Percentiles rank a stretch among this genome's conserved stretches.
Evolutionary conservation across 2,329 filamentous ascomycete genomes (phyloP).

Genomic region (Diaporthe destruens): DNA sequence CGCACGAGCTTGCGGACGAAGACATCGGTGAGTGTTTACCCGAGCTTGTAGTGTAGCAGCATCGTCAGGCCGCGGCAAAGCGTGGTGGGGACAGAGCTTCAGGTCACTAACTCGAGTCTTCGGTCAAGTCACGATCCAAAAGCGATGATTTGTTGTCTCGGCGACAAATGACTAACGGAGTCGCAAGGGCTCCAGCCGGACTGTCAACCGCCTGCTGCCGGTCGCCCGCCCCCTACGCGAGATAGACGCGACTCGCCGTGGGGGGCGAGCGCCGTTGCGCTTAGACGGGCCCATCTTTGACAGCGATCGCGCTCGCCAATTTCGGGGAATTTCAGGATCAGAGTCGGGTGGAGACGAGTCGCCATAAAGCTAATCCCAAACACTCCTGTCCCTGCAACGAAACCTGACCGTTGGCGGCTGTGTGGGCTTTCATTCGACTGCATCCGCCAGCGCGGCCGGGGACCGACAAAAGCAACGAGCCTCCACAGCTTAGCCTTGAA

Average conservation of each 20-base stretch:
- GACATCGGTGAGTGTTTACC: constrained; percentile 82
- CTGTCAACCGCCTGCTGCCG: constrained; percentile 43
- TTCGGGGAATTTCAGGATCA: constrained; percentile 31
- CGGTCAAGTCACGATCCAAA: constrained; percentile 73
- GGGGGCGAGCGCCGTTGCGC: constrained; percentile 32
- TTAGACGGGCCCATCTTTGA: constrained; percentile 39
- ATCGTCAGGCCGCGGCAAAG: constrained; percentile 21
- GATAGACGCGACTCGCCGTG: constrained; percentile 15
- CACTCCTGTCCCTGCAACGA: constrained; percentile 22
- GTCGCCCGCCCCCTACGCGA: constrained; percentile 12
- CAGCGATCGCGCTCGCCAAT: constrained; percentile 32
- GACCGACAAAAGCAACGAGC: constrained; percentile 27
- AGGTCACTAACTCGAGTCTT: constrained; percentile 46
- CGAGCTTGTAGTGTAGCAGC: neutral
- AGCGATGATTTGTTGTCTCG: constrained; percentile 64
- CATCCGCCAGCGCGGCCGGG: constrained; percentile 11
- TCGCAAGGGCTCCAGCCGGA: constrained; percentile 44
- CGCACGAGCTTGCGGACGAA: constrained; percentile 93
- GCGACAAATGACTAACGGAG: constrained; percentile 22
- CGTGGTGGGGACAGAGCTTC: constrained; percentile 2
- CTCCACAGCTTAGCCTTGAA: constrained; percentile 19
- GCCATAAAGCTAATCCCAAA: constrained; percentile 28
- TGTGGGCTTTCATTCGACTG: constrained; percentile 21
- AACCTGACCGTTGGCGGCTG: constrained; percentile 5
- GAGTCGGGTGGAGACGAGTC: constrained; percentile 29